Evolutionary conservation across 1,284 basidiomycete genomes (phyloP).

Genomic region (Cutaneotrichosporon dermatis): DNA sequence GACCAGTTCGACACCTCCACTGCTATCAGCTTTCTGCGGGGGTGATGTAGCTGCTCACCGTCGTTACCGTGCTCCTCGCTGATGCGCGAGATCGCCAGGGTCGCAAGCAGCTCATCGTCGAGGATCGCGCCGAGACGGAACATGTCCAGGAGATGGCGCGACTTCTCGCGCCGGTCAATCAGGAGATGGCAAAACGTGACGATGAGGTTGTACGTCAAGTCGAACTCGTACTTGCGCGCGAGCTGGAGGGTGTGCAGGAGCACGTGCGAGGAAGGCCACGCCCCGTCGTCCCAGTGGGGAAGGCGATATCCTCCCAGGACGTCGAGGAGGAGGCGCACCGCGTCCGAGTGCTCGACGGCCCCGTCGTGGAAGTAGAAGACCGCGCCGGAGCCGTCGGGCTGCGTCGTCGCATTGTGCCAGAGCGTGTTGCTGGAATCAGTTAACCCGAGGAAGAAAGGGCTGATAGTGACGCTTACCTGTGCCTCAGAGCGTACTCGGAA

Average conservation of each 20-base stretch:
- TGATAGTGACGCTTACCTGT: background rate
- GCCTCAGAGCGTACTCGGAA: background rate
- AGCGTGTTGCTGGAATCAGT: background rate
- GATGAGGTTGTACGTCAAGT: background rate
- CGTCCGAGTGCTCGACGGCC: background rate
- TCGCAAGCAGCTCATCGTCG: conserved; percentile 7
- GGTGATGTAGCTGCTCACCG: too few species aligned
- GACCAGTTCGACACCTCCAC: background rate
- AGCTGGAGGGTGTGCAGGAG: background rate
- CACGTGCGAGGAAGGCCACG: background rate
- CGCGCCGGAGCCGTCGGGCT: background rate
- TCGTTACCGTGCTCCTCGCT: background rate
- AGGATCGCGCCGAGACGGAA: conserved; percentile 1
- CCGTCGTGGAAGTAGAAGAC: background rate
- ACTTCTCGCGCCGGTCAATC: background rate
- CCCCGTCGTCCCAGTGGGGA: background rate
- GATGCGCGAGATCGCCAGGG: background rate
- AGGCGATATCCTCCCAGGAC: background rate
- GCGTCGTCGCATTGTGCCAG: background rate
- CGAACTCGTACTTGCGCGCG: background rate
- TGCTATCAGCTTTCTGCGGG: background rate
- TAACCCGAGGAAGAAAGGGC: background rate
- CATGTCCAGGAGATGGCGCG: background rate
- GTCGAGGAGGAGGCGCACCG: background rate
- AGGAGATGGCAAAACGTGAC: background rate